Base-by-base conservation (phyloP, 179 eudicot genomes). In the Drosera spatulata region DNA sequence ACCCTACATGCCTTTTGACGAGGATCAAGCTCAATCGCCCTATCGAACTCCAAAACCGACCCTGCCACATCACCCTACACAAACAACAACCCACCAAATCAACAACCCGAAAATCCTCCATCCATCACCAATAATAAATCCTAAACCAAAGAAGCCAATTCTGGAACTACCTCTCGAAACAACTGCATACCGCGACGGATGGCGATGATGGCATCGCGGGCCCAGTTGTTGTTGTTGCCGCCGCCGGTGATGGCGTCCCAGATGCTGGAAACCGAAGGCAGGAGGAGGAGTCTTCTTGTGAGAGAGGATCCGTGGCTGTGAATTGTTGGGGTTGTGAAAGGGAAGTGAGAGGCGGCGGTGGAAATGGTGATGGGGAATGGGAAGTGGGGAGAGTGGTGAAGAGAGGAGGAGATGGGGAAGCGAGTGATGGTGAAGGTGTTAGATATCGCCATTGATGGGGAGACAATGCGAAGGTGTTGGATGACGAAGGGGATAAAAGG, bases 1-100 rank as follows among this genome's bases (percentile, higher is more conserved):
- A 33, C 64, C 94, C 60, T 80, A 91, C 97, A 91, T 73, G 96
- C 88, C 79, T 88, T 85, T 58, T 88, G 97, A 49, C 97, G 91
- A 68, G 91, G 86, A 79, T 91, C 95, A 63, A 88, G 97, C 71
- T 82, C 82, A 53, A 83, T 88, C 66, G 96, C 88, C 57, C 71
- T 83, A 63, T 88, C 96, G 64, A 91, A 91, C 71, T 91, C 96
- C 46, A 59, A 77, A 58, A 91, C 50, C 2, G 97, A 87, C 10
- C 95, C 96, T 55, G 40, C 59, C 48, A 91, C 95, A 80, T 91
- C 95, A 63, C 96, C 97, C 97, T 91, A 73, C 75, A 54, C 51
- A 62, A 66, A 52, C 10, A 10, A 41, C 50, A 22, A 22, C 33
- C 33, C 33, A 22, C 33, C 33, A 22, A 22, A 22, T 3, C 43